phyloP scores from a whole-genome alignment of 2,329 filamentous ascomycete species.

The Penicillium crustosum region DNA sequence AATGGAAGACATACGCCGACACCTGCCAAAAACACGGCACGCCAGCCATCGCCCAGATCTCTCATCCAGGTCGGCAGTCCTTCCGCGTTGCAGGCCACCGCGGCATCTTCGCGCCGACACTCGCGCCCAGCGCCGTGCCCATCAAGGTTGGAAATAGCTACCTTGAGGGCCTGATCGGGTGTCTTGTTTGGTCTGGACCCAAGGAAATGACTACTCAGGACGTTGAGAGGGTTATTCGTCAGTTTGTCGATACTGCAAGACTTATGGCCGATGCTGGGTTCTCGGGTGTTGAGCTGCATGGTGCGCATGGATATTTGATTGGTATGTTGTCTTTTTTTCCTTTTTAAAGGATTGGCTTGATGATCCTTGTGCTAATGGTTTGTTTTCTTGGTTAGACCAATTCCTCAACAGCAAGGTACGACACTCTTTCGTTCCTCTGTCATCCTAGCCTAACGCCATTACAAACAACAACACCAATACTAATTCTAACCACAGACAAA shows the following conservation, averaged over 20 bases:
- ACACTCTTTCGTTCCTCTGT: too few species aligned
- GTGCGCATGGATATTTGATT: constrained; percentile 53
- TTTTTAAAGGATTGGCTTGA: background rate
- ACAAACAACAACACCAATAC: background rate
- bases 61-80: constrained; percentile 48
- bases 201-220: constrained; percentile 57
- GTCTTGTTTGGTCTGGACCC: constrained; percentile 50
- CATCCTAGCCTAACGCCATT: background rate
- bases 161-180: constrained; percentile 34
- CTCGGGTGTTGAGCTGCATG: constrained; percentile 56
- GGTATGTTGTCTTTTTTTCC: constrained; percentile 35
- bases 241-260: constrained; percentile 56
- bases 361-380: background rate
- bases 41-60: constrained; percentile 46
- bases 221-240: constrained; percentile 53
- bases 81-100: constrained; percentile 42
- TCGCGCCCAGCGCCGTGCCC: constrained; percentile 44
- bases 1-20: constrained; percentile 33
- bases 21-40: constrained; percentile 41
- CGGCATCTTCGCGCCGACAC: constrained; percentile 30
- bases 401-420: constrained; percentile 41
- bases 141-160: constrained; percentile 41
- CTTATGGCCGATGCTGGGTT: constrained; percentile 53
- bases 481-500: constrained; percentile 40
- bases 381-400: constrained; percentile 28